Evolutionary conservation across 805 yeast genomes (phyloP), one percentile per base, ranked within the genome.

Genomic region (Lipomyces kockii): DNA sequence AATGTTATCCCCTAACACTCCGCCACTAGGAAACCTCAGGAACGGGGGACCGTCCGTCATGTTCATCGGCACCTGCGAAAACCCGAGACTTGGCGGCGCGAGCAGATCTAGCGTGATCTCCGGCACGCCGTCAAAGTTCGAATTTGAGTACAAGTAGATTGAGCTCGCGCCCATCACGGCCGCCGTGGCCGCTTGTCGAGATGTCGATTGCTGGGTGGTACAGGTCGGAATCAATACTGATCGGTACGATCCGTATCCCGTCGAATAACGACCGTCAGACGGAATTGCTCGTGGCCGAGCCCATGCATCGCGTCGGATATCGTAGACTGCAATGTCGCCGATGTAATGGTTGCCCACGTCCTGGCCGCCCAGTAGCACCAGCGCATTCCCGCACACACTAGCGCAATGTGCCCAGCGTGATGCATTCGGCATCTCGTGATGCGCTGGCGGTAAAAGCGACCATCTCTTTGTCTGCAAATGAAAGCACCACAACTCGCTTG

Each of bases 351-450:
- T 64, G 29, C 62, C 64, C 17, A 54, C 58, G 55, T 71, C 73
- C 57, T 71, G 70, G 9, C 73, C 72, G n/a, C 73, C 72, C 22
- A 64, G 37, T 6, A 71, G 60, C 37, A 70, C 58, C 7, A 71
- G 57, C 51, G 58, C 29, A 22, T 35, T 43, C n/a, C 62, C 71
- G n/a, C 63, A 52, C 9, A 71, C 67, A 12, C 57, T 62, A 7
- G 63, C 56, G 32, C 64, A 55, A 34, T 71, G 73, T n/a, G 71
- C 73, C 63, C 70, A 67, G 3, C 70, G 60, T 14, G 58, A 67
- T 9, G 17, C 20, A 8, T 60, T 22, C 4, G 54, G 60, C 14
- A 27, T 9, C 9, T 37, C 63, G 2, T 55, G 57, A 22, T 58
- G 57, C 22, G 67, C 61, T 5, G 51, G 56, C 9, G 66, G 61